Conservation (phyloP, 805 yeast species). For the Candida yuanshanica region DNA sequence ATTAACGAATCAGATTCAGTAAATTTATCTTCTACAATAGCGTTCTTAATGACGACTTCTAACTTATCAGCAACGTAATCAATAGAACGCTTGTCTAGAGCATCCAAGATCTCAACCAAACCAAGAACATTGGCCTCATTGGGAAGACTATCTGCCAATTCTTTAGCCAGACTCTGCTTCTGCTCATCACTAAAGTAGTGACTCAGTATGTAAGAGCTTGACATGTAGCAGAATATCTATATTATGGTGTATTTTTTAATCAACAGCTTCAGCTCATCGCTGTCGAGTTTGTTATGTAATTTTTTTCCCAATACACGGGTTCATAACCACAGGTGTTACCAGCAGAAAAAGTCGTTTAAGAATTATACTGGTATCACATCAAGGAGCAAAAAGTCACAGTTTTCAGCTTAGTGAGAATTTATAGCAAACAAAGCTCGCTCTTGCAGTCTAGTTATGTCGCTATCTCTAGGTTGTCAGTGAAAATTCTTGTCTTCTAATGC, state of each 20-base stretch:
- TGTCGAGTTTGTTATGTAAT: too few species aligned
- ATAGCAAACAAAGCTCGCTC: too few species aligned
- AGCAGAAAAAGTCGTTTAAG: too few species aligned
- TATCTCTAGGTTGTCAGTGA: too few species aligned
- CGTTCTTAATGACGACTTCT: background rate
- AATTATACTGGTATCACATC: too few species aligned
- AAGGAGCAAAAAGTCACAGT: too few species aligned
- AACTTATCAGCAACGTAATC: slow-evolving; percentile 5
- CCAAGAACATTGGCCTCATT: slow-evolving; percentile 6
- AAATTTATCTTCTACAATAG: background rate
- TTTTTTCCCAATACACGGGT: too few species aligned
- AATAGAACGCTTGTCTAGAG: slow-evolving; percentile 1
- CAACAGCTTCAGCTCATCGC: too few species aligned
- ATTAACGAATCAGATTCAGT: background rate
- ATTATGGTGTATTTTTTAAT: background rate
- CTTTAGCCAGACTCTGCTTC: slow-evolving; percentile 1
- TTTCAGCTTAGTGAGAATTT: too few species aligned
- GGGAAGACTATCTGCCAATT: slow-evolving; percentile 6
- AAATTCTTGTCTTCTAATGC: too few species aligned
- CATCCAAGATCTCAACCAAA: slow-evolving; percentile 7
- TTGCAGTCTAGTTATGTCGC: too few species aligned
- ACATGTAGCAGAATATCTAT: background rate
- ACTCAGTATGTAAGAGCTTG: slow-evolving; percentile 2
- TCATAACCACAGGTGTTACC: too few species aligned
- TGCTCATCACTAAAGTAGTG: slow-evolving; percentile 6